These are phyloP conservation scores for Vitis cinerea DNA, from an alignment of 164 flowering plant genomes.

Conservation along the genomic window DNA sequence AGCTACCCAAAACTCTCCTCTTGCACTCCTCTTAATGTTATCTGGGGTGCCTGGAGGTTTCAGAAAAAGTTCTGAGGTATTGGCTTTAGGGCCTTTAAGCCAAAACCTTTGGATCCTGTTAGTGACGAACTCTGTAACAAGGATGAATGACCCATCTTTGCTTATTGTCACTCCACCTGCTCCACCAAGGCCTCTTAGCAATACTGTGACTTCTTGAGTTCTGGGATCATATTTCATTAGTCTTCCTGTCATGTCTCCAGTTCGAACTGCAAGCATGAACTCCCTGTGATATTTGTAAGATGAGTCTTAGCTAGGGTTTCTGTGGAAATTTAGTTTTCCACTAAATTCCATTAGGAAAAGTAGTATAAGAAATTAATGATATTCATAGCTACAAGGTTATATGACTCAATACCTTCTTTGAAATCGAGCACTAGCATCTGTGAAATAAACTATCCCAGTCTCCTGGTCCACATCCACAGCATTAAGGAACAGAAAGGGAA, in stretches of 20 bases:
- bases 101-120: conserved; percentile 19
- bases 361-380: no score
- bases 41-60: conserved; percentile 29
- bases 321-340: no score
- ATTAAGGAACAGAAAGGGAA: conserved; percentile 26
- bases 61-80: conserved; percentile 8
- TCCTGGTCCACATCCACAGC: conserved; percentile 36
- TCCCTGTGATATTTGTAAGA: no score
- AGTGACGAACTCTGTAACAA: conserved; percentile 33
- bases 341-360: no score
- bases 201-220: conserved; percentile 18
- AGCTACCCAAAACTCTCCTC: conserved; percentile 28
- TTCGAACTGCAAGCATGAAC: no score
- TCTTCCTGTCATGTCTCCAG: conserved; percentile 24
- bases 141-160: conserved; percentile 29
- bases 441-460: conserved; percentile 40
- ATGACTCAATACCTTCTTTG: conserved; percentile 36
- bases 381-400: no score
- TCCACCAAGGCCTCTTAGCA: conserved; percentile 22
- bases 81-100: conserved; percentile 20
- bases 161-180: conserved; percentile 48
- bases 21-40: conserved; percentile 21
- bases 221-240: conserved; percentile 19
- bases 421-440: conserved; percentile 39
- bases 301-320: no score